These are phyloP conservation scores for Posidonia oceanica DNA, from an alignment of 116 monocot genomes.

Conservation along the genomic window DNA sequence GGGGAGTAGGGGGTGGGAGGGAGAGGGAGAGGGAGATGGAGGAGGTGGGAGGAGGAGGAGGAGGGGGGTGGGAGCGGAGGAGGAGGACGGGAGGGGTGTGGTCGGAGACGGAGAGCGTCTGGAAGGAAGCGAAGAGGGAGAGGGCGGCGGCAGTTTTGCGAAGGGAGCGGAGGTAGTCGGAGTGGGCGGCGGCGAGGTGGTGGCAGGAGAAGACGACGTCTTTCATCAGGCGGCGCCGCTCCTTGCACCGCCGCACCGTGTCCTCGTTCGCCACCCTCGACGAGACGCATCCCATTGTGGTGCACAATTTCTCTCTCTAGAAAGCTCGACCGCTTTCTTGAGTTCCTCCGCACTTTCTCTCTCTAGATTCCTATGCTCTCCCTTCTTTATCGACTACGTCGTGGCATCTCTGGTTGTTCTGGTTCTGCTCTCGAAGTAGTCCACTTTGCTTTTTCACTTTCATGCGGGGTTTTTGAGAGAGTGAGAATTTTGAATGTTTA, in stretches of 20 bases:
- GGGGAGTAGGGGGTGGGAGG: constrained; percentile 18
- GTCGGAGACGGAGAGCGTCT: constrained; percentile 58
- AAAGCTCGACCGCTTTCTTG: no score
- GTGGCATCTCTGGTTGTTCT: no score
- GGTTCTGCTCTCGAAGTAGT: no score
- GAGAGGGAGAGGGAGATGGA: constrained; percentile 9
- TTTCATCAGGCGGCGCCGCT: constrained; percentile 66
- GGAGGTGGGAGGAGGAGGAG: constrained; percentile 6
- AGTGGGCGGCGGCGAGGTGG: constrained; percentile 71
- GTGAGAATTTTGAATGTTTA: no score
- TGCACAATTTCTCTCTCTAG: no score
- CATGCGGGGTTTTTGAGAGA: no score
- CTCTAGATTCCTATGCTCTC: no score
- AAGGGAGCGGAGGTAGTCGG: constrained; percentile 78
- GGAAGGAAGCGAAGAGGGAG: constrained; percentile 55
- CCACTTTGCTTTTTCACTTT: no score
- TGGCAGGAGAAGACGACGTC: constrained; percentile 60
- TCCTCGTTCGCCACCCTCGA: constrained; percentile 70
- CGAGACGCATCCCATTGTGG: constrained; percentile 56
- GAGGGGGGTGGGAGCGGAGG: constrained; percentile 9
- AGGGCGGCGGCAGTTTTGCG: constrained; percentile 53
- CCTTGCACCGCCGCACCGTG: constrained; percentile 71
- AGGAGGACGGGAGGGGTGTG: constrained; percentile 49
- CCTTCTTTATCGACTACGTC: no score
- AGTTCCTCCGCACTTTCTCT: no score